Evolutionary conservation across 2,329 filamentous ascomycete genomes (phyloP).

Genomic region (Calonectria pseudoreteaudii): DNA sequence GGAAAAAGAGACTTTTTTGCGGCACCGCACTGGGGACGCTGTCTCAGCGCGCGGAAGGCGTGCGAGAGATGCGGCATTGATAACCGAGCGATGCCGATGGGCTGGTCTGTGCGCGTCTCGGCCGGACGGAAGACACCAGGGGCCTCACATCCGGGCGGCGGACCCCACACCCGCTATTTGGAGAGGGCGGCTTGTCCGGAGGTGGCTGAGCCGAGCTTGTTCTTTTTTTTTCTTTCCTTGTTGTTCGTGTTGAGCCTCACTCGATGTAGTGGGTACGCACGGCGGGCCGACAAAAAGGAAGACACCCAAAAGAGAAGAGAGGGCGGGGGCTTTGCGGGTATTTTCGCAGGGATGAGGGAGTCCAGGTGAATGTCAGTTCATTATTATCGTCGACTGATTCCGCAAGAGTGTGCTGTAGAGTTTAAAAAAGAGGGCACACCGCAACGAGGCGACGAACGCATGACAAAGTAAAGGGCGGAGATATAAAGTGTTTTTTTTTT

Average conservation of each 20-base stretch:
- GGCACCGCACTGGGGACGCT: background rate
- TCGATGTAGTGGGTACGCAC: background rate
- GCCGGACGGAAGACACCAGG: conserved; percentile 40
- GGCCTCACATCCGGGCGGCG: conserved; percentile 24
- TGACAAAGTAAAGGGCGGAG: background rate
- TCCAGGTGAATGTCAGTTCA: conserved; percentile 1
- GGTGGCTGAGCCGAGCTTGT: conserved; percentile 22
- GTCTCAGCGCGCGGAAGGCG: background rate
- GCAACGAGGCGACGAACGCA: conserved; percentile 1
- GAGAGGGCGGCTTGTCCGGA: conserved; percentile 28
- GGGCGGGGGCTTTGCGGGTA: background rate
- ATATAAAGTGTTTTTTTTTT: background rate
- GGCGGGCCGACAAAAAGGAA: no score
- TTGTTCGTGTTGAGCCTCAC: conserved; percentile 3
- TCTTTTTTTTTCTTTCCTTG: background rate
- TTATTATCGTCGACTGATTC: conserved; percentile 11
- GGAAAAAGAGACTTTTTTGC: background rate
- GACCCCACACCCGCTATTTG: conserved; percentile 20
- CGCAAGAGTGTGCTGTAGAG: background rate
- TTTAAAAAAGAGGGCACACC: conserved; percentile 1
- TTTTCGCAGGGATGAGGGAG: background rate
- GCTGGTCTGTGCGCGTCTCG: conserved; percentile 43
- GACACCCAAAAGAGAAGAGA: background rate
- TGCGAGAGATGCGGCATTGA: conserved; percentile 11
- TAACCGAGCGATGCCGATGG: conserved; percentile 45